Evolutionary conservation across 495 filamentous ascomycete genomes (phyloP).

Genomic region (Hypoxylon fragiforme): DNA sequence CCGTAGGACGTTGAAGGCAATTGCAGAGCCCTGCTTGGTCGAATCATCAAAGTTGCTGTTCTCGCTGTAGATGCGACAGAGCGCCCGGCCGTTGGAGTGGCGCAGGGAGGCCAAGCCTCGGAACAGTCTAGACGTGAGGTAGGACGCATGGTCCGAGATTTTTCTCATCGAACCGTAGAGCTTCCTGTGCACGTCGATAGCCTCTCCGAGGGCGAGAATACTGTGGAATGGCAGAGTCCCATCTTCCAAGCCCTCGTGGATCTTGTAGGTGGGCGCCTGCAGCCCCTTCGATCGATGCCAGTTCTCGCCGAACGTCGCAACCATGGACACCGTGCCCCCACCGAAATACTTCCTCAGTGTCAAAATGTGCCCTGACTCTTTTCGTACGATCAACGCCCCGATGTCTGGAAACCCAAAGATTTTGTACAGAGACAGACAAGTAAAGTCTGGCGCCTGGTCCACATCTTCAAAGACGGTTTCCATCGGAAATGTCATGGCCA

Average conservation of each 20-base stretch:
- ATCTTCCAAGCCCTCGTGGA: constrained; percentile 75
- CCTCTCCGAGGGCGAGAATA: constrained; percentile 71
- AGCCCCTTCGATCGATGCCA: constrained; percentile 67
- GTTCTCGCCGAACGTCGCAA: constrained; percentile 58
- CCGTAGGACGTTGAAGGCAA: constrained; percentile 69
- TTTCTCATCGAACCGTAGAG: constrained; percentile 65
- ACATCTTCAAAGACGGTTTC: constrained; percentile 59
- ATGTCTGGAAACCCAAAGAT: constrained; percentile 82
- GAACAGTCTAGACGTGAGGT: constrained; percentile 57
- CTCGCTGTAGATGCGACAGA: constrained; percentile 66
- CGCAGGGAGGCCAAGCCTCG: constrained; percentile 53
- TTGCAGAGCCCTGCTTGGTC: constrained; percentile 65
- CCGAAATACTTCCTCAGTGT: constrained; percentile 71
- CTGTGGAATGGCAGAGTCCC: constrained; percentile 79
- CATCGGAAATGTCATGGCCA: constrained; percentile 67
- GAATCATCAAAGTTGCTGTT: constrained; percentile 57
- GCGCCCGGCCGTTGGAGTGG: constrained; percentile 60
- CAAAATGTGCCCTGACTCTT: constrained; percentile 63
- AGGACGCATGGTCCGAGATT: constrained; percentile 65
- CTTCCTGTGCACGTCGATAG: constrained; percentile 64
- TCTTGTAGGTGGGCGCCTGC: constrained; percentile 38
- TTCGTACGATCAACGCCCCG: constrained; percentile 70
- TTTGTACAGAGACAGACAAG: constrained; percentile 75
- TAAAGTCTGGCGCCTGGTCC: constrained; percentile 69
- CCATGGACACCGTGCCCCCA: constrained; percentile 75